Base-by-base conservation (phyloP, 2,329 filamentous ascomycete species). In the Penicillium occitanis region DNA sequence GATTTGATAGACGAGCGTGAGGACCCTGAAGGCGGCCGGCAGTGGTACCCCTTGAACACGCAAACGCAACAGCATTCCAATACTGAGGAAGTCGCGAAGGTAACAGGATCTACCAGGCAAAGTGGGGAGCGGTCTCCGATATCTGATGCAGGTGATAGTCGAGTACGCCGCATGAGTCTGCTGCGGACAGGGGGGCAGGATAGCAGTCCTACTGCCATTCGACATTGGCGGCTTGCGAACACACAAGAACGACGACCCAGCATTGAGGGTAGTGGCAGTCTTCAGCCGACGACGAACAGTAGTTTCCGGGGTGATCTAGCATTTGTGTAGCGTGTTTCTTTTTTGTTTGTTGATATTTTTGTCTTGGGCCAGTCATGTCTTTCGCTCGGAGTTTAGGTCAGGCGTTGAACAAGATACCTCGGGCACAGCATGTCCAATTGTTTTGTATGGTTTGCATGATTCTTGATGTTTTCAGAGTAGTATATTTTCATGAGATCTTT, bases 291-390 rank as follows among this genome's bases (percentile, higher is more conserved):
- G 2, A 58, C 66, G 6, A 71, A 70, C 10, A 70, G 69, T 30
- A 76, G 73, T 67, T 68, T 71, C n/a, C 64, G 68, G 50, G 73
- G 73, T 30, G 73, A 73, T 61, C 67, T 73, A 17, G 72, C 71
- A n/a, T 77, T 76, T 70, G 71, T 77, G 40, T 76, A 67, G 25
- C 53, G 19, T 22, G n/a, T 40, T 57, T 55, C 51, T 35, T 57
- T 25, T 57, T n/a, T 25, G 33, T 40, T 25, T 57, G n/a, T 57
- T 37, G 33, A 57, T 30, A 58, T 30, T 25, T 19, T 59, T 17
- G 40, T 46, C 35, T 37, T 42, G 57, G 37, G 35, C 30, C 7
- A 13, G 57, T 46, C 19, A 53, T 13, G 28, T 61, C 35, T 30
- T 40, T 51, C 14, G 35, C 33, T 44, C 17, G 63, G 55, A 51